Evolutionary conservation across 108 stramenopile genomes (phyloP), one percentile per base, ranked within the genome.

Genomic region (Pinguiococcus pyrenoidosus): DNA sequence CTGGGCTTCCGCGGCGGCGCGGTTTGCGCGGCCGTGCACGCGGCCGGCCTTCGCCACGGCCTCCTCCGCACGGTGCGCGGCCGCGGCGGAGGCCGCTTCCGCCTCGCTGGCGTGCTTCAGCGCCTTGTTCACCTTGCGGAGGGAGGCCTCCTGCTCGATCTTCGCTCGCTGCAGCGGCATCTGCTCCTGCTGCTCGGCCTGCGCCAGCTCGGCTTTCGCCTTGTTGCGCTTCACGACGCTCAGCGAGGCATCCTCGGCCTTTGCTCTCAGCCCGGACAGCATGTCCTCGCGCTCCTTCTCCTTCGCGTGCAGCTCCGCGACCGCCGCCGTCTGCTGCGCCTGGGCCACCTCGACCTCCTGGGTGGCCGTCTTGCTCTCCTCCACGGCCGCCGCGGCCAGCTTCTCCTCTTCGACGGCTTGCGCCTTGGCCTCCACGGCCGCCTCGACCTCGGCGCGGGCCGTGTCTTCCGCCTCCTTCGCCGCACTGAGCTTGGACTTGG

Each of bases 101-200:
- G 56, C 56, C 28, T 38, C 48, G 5, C 37, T 29, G 33, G 32
- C 14, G 10, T 13, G 47, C 47, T 4, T 0, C 6, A 4, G 12
- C 47, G 49, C 49, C 49, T 59, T 46, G 9, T 24, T 50, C 4
- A 40, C 17, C 49, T 59, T 59, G 17, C 57, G 27, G 16, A 39
- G 44, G 16, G 49, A 37, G 13, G 57, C 57, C 29, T 49, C 57
- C 26, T 59, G 47, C 7, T 32, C 28, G 29, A 59, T 59, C 23
- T 32, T 37, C 1, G 49, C 49, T 21, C 35, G 30, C 30, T 44
- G 46, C 12, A 59, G 49, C 26, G 57, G 49, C 39, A 50, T 29
- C 12, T 36, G 29, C 32, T 59, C 49, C 49, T 59, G 37, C 9
- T 21, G 21, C 38, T 49, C 22, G 14, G 40, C 37, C 38, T 46